A percentile compares a stretch with the other conserved stretches of the same genome.
phyloP scores from a whole-genome alignment of 148 eudicot genomes.

The Amaranthus cruentus region DNA sequence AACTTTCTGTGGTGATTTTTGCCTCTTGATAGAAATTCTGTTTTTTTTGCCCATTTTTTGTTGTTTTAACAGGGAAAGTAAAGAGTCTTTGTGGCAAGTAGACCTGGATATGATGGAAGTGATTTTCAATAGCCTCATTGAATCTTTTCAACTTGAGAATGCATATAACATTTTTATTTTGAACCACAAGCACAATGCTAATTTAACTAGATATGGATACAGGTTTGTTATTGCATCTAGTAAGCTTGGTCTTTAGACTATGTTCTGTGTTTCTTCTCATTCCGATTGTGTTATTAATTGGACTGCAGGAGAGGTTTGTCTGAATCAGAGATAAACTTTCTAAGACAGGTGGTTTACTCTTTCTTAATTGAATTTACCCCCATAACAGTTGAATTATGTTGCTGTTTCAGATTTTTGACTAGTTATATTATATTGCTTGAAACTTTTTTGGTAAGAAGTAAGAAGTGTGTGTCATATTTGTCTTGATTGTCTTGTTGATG shows the following conservation, averaged over 20 bases:
- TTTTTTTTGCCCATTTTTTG: slow-evolving; percentile 16
- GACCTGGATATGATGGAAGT: slow-evolving; percentile 87
- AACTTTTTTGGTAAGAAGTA: slow-evolving; percentile 5
- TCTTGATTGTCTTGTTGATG: background rate
- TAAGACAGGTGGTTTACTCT: slow-evolving; percentile 54
- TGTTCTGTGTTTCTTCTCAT: background rate
- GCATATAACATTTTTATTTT: slow-evolving; percentile 76
- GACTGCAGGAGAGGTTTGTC: slow-evolving; percentile 90
- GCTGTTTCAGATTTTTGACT: background rate
- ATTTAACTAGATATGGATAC: slow-evolving; percentile 72
- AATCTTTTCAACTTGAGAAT: slow-evolving; percentile 73
- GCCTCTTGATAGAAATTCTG: background rate
- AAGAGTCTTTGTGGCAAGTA: slow-evolving; percentile 71
- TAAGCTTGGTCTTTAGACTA: background rate
- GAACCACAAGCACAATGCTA: slow-evolving; percentile 69
- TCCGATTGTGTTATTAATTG: slow-evolving; percentile 11
- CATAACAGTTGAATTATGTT: background rate
- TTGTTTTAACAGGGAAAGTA: slow-evolving; percentile 36
- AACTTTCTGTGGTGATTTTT: background rate
- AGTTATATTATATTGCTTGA: background rate
- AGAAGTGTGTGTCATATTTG: background rate
- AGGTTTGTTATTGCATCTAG: slow-evolving; percentile 40
- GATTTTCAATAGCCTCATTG: slow-evolving; percentile 72
- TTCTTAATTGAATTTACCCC: background rate
- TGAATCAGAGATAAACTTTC: slow-evolving; percentile 68